Base-by-base conservation (phyloP, 2,329 filamentous ascomycete genomes). In the Lithohypha guttulata region DNA sequence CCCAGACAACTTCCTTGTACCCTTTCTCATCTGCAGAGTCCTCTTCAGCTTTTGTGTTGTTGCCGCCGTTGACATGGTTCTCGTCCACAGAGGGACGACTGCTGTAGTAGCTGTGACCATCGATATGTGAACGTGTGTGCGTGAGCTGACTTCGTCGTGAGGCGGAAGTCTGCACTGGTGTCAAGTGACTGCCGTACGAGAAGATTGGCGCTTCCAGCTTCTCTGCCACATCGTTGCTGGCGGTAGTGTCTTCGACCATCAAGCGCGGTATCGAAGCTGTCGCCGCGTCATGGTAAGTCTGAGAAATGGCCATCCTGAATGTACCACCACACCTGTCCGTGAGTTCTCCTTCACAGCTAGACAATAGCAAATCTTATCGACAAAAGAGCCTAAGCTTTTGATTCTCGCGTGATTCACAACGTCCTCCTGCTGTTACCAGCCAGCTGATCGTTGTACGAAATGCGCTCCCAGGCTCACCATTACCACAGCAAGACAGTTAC, bases 1-100 rank as follows among this genome's bases (percentile, higher is more conserved):
- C 81, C 73, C 82, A 95, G 5, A 60, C 60, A 14, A 96, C 85
- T 45, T 84, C 71, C 26, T 44, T 51, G 15, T 27, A 28, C 14
- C 45, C 44, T 23, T 44, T 40, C 6, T 32, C 31, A 15, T 29
- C 29, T 13, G 37, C n/a, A 10, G 10, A 18, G 26, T 14, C 21
- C 8, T 17, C 25, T 26, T 37, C 32, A 10, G 23, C 45, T 26
- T 9, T 41, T 31, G 29, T 43, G 33, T 19, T 21, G 25, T 29
- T 28, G 11, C 45, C 41, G n/a, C 36, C 35, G 18, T 31, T 27
- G 11, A 45, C 39, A 6, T 42, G 33, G 30, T 47, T 34, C 11
- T 39, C 32, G 17, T 31, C 18, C 13, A 34, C 18, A 10, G 41
- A 36, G 14, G 20, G 27, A 13, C 39, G 42, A 26, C 43, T 42